A percentile compares a stretch with the other conserved stretches of the same genome.
These are phyloP conservation scores for Brettanomyces nanus DNA, from an alignment of 805 yeast species.

Conservation along the genomic window DNA sequence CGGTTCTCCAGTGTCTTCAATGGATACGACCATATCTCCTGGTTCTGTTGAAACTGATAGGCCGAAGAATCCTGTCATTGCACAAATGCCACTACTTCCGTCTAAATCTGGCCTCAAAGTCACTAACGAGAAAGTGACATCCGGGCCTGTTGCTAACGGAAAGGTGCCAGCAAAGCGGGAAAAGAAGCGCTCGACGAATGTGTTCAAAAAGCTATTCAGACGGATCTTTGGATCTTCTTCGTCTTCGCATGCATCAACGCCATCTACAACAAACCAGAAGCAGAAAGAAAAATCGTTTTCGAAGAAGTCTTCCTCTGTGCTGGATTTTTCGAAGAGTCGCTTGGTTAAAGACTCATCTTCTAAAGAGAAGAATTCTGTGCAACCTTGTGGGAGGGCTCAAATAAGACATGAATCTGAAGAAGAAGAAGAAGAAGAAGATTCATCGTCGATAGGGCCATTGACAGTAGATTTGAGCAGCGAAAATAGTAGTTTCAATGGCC, in stretches of 20 bases:
- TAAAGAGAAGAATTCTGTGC: no score
- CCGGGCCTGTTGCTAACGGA: no score
- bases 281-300: background rate
- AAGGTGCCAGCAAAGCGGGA: no score
- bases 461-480: background rate
- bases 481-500: background rate
- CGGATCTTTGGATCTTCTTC: constrained; percentile 1
- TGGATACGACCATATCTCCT: background rate
- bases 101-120: no score
- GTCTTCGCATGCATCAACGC: background rate
- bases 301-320: background rate
- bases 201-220: background rate
- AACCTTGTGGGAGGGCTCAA: no score
- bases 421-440: no score
- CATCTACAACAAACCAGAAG: constrained; percentile 1
- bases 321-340: no score
- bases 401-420: no score
- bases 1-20: constrained; percentile 1
- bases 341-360: no score
- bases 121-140: no score
- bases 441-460: background rate
- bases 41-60: background rate
- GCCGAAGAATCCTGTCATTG: no score
- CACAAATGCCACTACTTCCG: no score
- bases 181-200: background rate